Base-by-base conservation (phyloP, 2,329 filamentous ascomycete species). In the Cytospora schulzeri region DNA sequence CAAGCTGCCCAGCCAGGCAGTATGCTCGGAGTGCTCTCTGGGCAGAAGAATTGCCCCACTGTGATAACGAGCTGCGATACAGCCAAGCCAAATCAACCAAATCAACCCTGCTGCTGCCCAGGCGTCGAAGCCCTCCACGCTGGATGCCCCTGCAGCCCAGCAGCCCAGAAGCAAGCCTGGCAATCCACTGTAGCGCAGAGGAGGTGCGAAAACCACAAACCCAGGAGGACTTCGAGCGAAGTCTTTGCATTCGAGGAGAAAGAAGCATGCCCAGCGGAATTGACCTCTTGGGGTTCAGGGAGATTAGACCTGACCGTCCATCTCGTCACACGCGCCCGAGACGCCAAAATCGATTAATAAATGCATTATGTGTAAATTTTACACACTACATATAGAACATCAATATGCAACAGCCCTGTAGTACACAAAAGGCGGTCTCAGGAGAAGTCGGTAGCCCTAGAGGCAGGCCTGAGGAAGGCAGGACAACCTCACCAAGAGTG, bases 191-290 rank as follows among this genome's bases (percentile, higher is more conserved):
- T 17, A 41, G 38, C 4, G 38, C 8, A 41, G 38, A 17, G 5
- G 17, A n/a, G n/a, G n/a, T n/a, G n/a, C n/a, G n/a, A n/a, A n/a
- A n/a, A n/a, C n/a, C n/a, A n/a, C n/a, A n/a, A n/a, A n/a, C n/a
- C n/a, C n/a, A n/a, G n/a, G n/a, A n/a, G n/a, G n/a, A n/a, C n/a
- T n/a, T n/a, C n/a, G n/a, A n/a, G n/a, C n/a, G n/a, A n/a, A n/a
- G n/a, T n/a, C n/a, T 15, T 12, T 12, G 33, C 14, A 3, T 3
- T 7, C 33, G 33, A 35, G 33, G 14, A 11, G 14, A 35, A 35
- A 3, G 19, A n/a, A 60, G 33, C 50, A 41, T 60, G 50, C 54
- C 41, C 54, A 51, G 50, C 33, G 50, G 35, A 61, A 33, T 28
- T 8, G 51, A 35, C 22, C 15, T 9, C 38, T 15, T 2, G 2